Base-by-base conservation (phyloP, 129 eudicot species). In the Scalesia atractyloides region DNA sequence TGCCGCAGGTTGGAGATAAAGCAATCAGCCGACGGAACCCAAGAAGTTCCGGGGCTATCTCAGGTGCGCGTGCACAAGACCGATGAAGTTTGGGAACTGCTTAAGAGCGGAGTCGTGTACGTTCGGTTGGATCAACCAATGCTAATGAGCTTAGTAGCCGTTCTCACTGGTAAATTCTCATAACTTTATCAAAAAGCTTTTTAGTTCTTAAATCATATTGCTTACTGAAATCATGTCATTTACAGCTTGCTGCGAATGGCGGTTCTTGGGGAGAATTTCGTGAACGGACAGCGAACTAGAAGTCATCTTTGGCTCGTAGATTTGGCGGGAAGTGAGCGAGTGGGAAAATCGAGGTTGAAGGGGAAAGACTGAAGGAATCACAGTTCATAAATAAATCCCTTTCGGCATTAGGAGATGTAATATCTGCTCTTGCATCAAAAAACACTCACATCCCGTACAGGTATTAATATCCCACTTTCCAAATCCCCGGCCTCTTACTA, bases 151-250 rank as follows among this genome's bases (percentile, higher is more conserved):
- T 83, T 58, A 94, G 99, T 76, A 94, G 99, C 82, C 96, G 99
- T 26, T 94, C 99, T 41, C 99, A 94, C 83, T 90, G 99, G 99
- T 94, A n/a, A n/a, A n/a, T n/a, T n/a, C n/a, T n/a, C n/a, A n/a
- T n/a, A n/a, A n/a, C n/a, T n/a, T n/a, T n/a, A n/a, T n/a, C n/a
- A n/a, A n/a, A n/a, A n/a, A n/a, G n/a, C n/a, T n/a, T n/a, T n/a
- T n/a, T n/a, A n/a, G n/a, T n/a, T n/a, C n/a, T n/a, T n/a, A n/a
- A n/a, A n/a, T n/a, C n/a, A n/a, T n/a, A n/a, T 51, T 41, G 39
- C 33, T 60, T 34, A 69, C 7, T n/a, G 44, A 9, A 46, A 17
- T 66, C 46, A 37, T 26, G 58, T 71, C n/a, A n/a, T 63, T 3
- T 80, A 79, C 77, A 94, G 98, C 84, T 88, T 94, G 81, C 61